Evolutionary conservation across 352 stramenopile genomes (phyloP).

Genomic region (Phytophthora sp.): DNA sequence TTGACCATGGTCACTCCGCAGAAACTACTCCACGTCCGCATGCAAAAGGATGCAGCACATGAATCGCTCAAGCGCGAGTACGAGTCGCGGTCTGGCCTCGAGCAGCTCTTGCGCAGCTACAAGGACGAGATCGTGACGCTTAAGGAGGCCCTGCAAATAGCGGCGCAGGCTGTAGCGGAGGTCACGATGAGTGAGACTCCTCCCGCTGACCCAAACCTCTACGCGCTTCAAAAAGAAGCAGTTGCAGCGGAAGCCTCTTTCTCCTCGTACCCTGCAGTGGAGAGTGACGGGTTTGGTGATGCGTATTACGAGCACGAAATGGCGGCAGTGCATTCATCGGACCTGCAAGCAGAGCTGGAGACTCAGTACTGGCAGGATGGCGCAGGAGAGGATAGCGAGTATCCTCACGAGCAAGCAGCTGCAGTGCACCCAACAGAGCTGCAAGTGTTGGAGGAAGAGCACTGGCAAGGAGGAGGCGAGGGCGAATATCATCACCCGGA

Average conservation of each 20-base stretch:
- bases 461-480: not conserved
- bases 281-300: constrained; percentile 1
- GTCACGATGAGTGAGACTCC: constrained; percentile 25
- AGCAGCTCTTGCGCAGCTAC: constrained; percentile 65
- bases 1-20: constrained; percentile 17
- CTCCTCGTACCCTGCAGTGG: constrained; percentile 1
- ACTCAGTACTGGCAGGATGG: constrained; percentile 8
- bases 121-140: constrained; percentile 79
- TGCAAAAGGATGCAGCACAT: constrained; percentile 54
- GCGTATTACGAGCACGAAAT: constrained; percentile 7
- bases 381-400: constrained; percentile 4
- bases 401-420: constrained; percentile 12
- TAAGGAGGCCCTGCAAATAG: constrained; percentile 77
- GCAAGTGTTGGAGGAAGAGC: constrained; percentile 10
- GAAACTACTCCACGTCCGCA: constrained; percentile 46
- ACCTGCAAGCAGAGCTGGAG: constrained; percentile 1
- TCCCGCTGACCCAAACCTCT: not conserved
- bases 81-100: constrained; percentile 50
- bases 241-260: not conserved
- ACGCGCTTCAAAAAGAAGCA: constrained; percentile 4
- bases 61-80: constrained; percentile 70
- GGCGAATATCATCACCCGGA: not conserved
- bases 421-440: constrained; percentile 8
- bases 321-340: constrained; percentile 11
- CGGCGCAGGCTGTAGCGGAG: constrained; percentile 59